Percentiles rank a stretch among this genome's conserved stretches.
Evolutionary conservation across 2,329 filamentous ascomycete species (phyloP).

Genomic region (Ilyonectria destructans): DNA sequence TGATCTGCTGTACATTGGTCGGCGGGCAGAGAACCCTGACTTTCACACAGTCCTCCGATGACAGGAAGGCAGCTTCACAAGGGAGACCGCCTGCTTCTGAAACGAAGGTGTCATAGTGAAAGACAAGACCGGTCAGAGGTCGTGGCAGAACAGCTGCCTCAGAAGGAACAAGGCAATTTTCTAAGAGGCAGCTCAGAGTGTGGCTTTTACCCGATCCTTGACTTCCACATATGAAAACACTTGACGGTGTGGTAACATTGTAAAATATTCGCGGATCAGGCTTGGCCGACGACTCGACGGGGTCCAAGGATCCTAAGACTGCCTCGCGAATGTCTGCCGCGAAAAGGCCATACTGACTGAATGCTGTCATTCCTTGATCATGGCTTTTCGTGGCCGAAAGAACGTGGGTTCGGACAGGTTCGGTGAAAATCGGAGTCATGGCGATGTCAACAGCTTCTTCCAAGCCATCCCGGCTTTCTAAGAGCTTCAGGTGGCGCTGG

Average conservation of each 20-base stretch:
- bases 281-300: not conserved
- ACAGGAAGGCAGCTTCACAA: slow-evolving; percentile 74
- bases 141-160: slow-evolving; percentile 62
- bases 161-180: slow-evolving; percentile 70
- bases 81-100: slow-evolving; percentile 65
- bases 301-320: not conserved
- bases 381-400: not conserved
- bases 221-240: slow-evolving; percentile 76
- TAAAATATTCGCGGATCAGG: slow-evolving; percentile 57
- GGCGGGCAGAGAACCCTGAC: slow-evolving; percentile 71
- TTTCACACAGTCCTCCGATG: slow-evolving; percentile 58
- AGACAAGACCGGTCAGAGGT: slow-evolving; percentile 74
- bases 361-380: not conserved
- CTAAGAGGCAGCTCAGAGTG: slow-evolving; percentile 69
- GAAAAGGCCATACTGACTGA: slow-evolving; percentile 15
- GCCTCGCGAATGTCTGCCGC: not conserved
- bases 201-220: slow-evolving; percentile 78
- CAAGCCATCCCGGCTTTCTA: not conserved
- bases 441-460: not conserved
- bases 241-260: slow-evolving; percentile 68
- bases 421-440: slow-evolving; percentile 13
- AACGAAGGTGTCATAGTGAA: slow-evolving; percentile 75
- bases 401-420: not conserved
- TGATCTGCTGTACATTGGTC: slow-evolving; percentile 64
- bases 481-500: not conserved